These are phyloP conservation scores for Fusarium nygamai DNA, from an alignment of 2,329 filamentous ascomycete genomes.

Conservation along the genomic window DNA sequence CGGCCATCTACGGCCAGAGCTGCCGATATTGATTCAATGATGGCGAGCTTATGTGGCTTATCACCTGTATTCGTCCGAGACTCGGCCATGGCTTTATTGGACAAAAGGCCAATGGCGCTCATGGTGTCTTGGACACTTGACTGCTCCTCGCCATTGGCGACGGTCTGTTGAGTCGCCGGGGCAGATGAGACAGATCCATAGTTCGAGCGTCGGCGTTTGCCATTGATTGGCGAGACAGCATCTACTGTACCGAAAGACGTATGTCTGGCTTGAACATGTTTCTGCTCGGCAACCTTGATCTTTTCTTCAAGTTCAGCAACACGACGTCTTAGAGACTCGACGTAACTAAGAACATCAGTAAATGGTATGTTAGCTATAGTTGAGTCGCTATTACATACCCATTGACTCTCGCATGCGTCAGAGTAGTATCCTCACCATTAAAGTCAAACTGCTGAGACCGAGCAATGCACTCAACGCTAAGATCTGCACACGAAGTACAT, in stretches of 20 bases:
- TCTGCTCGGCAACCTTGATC: slow-evolving; percentile 2
- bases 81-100: slow-evolving; percentile 23
- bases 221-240: neutral
- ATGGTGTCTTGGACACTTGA: slow-evolving; percentile 26
- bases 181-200: neutral
- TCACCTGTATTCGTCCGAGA: neutral
- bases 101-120: slow-evolving; percentile 24
- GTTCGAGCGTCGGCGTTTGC: neutral
- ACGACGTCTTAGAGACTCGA: slow-evolving; percentile 8
- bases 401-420: slow-evolving; percentile 18
- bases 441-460: slow-evolving; percentile 26
- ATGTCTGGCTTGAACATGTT: neutral
- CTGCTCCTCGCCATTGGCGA: neutral
- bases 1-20: slow-evolving; percentile 15
- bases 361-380: neutral
- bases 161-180: fast-evolving
- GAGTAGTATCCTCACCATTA: slow-evolving; percentile 6
- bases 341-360: neutral
- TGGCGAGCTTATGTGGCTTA: slow-evolving; percentile 10
- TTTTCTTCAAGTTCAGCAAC: slow-evolving; percentile 14
- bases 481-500: slow-evolving; percentile 15
- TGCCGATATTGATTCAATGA: slow-evolving; percentile 6
- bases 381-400: neutral
- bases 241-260: neutral
- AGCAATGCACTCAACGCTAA: slow-evolving; percentile 18